phyloP scores from a whole-genome alignment of 78 protist genomes.

The Dictyostelium firmibasis region DNA sequence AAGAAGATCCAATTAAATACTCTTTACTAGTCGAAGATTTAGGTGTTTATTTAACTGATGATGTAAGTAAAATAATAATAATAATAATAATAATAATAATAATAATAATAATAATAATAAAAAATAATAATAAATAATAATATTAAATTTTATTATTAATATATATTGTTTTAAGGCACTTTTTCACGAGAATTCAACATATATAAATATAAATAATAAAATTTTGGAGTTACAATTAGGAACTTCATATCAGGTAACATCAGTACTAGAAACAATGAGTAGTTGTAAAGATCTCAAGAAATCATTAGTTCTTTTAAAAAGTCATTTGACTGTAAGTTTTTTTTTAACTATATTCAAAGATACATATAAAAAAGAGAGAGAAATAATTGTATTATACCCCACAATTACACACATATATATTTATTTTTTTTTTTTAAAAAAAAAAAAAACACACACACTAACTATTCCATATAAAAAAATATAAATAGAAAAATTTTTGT shows the following conservation, averaged over 20 bases:
- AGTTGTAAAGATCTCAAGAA: not conserved
- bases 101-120: too few relatives aligned
- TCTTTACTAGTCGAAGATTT: constrained; percentile 8
- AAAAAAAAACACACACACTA: not conserved
- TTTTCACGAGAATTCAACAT: not conserved
- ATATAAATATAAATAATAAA: not conserved
- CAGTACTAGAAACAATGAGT: constrained; percentile 19
- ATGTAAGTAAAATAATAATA: not conserved
- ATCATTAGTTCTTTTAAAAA: constrained; percentile 38
- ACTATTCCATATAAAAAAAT: not conserved
- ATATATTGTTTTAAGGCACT: not conserved
- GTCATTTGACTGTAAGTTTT: constrained; percentile 18
- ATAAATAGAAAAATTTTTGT: constrained; percentile 16
- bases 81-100: not conserved
- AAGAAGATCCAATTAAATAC: constrained; percentile 28
- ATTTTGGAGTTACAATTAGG: constrained; percentile 21
- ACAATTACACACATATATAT: not conserved
- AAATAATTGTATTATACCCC: not conserved
- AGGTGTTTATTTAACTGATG: constrained; percentile 38
- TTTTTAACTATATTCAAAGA: too few relatives aligned
- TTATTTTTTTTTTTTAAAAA: too few relatives aligned
- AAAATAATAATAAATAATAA: too few relatives aligned
- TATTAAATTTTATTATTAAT: not conserved
- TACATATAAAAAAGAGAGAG: not conserved
- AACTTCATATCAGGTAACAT: constrained; percentile 44